These are phyloP conservation scores for Diaporthe helianthi DNA, from an alignment of 2,329 filamentous ascomycete species.

Conservation along the genomic window DNA sequence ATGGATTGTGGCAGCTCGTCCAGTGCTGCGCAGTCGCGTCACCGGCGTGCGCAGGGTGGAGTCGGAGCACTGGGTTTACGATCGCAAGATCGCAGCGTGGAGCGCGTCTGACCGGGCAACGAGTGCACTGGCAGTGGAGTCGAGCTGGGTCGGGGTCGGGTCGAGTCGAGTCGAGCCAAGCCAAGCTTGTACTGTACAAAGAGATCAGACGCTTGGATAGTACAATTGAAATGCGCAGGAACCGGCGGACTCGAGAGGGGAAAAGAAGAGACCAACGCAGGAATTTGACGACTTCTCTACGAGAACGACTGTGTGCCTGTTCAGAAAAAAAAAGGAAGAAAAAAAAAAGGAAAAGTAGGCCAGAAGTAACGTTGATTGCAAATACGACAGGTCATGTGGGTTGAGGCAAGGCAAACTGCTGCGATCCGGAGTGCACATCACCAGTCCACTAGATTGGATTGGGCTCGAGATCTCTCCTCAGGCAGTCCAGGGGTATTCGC, in stretches of 20 bases:
- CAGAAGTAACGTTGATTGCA: not conserved
- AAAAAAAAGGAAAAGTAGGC: not conserved
- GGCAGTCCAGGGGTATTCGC: not conserved
- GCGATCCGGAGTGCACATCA: slow-evolving; percentile 25
- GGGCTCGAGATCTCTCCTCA: slow-evolving; percentile 18
- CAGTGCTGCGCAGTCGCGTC: slow-evolving; percentile 17
- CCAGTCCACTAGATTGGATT: slow-evolving; percentile 13
- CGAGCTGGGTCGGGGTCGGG: not conserved
- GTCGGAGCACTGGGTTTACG: slow-evolving; percentile 20
- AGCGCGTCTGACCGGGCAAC: slow-evolving; percentile 25
- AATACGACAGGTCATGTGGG: slow-evolving; percentile 22
- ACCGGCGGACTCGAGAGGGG: not conserved
- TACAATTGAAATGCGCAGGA: slow-evolving; percentile 2
- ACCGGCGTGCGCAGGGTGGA: slow-evolving; percentile 13
- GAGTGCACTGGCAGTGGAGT: slow-evolving; percentile 25
- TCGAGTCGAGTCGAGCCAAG: not conserved
- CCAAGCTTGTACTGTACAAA: not conserved
- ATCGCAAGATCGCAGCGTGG: slow-evolving; percentile 22
- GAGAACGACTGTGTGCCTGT: not conserved
- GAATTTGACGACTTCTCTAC: slow-evolving; percentile 4
- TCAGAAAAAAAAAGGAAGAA: not conserved
- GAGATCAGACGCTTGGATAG: not conserved
- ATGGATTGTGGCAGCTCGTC: not conserved
- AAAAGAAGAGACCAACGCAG: not conserved
- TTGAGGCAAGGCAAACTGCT: slow-evolving; percentile 13